Percentiles rank a stretch among this genome's conserved stretches.
phyloP scores from a whole-genome alignment of 495 filamentous ascomycete species.

The Aspergillus saccharolyticus region DNA sequence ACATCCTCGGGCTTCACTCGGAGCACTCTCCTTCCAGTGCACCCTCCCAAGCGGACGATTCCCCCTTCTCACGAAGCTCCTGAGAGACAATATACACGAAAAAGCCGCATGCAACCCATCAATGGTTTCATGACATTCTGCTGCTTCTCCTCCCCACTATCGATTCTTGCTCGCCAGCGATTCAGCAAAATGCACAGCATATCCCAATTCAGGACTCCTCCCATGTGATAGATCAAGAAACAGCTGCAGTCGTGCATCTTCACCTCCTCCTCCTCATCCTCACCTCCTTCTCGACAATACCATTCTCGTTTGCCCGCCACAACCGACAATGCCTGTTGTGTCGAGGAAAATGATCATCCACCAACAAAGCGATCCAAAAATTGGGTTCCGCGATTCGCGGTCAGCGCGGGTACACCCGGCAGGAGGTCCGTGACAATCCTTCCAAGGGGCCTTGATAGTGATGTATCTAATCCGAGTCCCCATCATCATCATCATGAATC shows the following conservation, averaged over 20 bases:
- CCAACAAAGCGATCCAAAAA: too few relatives aligned
- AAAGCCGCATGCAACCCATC: not conserved
- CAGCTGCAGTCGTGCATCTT: too few relatives aligned
- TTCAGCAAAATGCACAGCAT: too few relatives aligned
- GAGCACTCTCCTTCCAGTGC: not conserved
- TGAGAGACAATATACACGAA: not conserved
- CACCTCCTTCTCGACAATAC: not conserved
- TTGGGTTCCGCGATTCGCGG: not conserved
- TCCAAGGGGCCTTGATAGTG: too few relatives aligned
- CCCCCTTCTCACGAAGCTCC: not conserved
- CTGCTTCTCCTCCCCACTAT: too few relatives aligned
- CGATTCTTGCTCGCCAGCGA: too few relatives aligned
- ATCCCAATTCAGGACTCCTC: not conserved
- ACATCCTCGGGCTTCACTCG: not conserved
- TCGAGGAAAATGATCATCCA: too few relatives aligned
- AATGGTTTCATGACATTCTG: too few relatives aligned
- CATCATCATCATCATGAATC: not conserved
- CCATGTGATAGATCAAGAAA: not conserved
- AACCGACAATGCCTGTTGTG: not conserved
- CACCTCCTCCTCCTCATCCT: too few relatives aligned
- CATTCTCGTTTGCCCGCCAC: not conserved
- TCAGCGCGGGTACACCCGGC: constrained; percentile 2
- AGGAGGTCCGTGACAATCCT: not conserved
- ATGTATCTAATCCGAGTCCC: too few relatives aligned
- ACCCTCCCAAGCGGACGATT: not conserved